phyloP scores from a whole-genome alignment of 2,329 filamentous ascomycete genomes.

The Epichloe hybrida region DNA sequence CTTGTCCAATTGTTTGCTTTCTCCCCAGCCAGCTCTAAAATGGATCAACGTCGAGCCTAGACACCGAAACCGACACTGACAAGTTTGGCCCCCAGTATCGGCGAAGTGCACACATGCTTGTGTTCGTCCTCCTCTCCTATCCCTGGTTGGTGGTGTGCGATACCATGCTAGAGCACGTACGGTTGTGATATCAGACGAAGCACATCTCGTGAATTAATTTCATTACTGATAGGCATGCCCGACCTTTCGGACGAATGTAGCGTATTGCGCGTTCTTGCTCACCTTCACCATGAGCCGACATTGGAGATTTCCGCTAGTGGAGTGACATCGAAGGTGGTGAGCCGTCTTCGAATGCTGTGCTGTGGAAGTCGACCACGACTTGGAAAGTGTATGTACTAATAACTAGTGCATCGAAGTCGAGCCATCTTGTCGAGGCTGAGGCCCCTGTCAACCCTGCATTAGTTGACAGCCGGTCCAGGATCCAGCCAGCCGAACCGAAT shows the following conservation, averaged over 20 bases:
- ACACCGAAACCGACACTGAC: neutral
- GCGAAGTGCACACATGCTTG: neutral
- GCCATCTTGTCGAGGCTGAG: neutral
- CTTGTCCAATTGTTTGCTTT: slow-evolving; percentile 6
- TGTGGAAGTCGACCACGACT: neutral
- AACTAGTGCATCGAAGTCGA: neutral
- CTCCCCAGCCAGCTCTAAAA: neutral
- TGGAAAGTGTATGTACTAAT: neutral
- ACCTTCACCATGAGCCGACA: neutral
- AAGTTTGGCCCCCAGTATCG: slow-evolving; percentile 1
- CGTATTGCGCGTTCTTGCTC: neutral
- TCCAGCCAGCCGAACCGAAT: slow-evolving; percentile 5
- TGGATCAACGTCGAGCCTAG: neutral
- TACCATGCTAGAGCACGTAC: neutral
- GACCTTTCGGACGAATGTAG: neutral
- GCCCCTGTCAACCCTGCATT: slow-evolving; percentile 8
- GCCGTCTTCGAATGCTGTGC: neutral
- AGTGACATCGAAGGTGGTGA: neutral
- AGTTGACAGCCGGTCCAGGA: slow-evolving; percentile 8
- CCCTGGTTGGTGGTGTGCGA: neutral
- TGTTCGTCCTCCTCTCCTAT: neutral
- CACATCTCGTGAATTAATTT: neutral
- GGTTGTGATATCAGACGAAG: neutral
- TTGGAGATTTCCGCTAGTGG: neutral
- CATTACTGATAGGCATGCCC: neutral